Evolutionary conservation across 495 filamentous ascomycete genomes (phyloP).

Genomic region (Lepraria neglecta): DNA sequence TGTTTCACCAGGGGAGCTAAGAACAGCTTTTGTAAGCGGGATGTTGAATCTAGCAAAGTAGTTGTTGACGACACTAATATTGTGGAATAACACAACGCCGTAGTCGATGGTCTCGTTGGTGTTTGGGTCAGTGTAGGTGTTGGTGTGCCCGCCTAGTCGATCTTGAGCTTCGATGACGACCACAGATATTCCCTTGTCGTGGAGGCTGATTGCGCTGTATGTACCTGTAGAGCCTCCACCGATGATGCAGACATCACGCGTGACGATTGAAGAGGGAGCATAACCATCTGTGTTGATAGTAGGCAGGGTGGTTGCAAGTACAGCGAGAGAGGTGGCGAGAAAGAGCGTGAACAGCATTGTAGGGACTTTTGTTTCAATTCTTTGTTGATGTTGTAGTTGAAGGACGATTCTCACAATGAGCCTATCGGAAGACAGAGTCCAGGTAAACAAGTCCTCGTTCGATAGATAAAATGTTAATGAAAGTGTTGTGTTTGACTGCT

Average conservation of each 20-base stretch:
- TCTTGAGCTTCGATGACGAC: slow-evolving; percentile 42
- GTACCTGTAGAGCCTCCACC: slow-evolving; percentile 47
- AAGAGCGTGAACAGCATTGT: background rate
- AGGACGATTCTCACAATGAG: no score
- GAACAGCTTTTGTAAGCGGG: slow-evolving; percentile 16
- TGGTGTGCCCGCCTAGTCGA: slow-evolving; percentile 43
- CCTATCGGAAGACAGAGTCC: no score
- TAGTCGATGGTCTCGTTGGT: slow-evolving; percentile 40
- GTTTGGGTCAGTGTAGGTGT: slow-evolving; percentile 42
- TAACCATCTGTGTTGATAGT: background rate
- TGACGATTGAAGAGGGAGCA: slow-evolving; percentile 3
- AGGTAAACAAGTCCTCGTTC: no score
- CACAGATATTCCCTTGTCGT: slow-evolving; percentile 36
- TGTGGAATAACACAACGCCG: slow-evolving; percentile 39
- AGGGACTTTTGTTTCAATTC: no score
- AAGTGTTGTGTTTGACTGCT: no score
- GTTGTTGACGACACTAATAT: slow-evolving; percentile 33
- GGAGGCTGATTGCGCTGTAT: slow-evolving; percentile 41
- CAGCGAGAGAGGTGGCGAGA: background rate
- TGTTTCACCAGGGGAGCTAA: background rate
- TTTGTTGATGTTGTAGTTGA: no score
- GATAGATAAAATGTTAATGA: no score
- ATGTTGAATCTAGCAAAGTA: slow-evolving; percentile 38
- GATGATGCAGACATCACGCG: slow-evolving; percentile 43
- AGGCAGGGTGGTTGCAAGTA: background rate